Evolutionary conservation across 2,329 filamentous ascomycete genomes (phyloP).

Genomic region (Zymoseptoria passerinii): DNA sequence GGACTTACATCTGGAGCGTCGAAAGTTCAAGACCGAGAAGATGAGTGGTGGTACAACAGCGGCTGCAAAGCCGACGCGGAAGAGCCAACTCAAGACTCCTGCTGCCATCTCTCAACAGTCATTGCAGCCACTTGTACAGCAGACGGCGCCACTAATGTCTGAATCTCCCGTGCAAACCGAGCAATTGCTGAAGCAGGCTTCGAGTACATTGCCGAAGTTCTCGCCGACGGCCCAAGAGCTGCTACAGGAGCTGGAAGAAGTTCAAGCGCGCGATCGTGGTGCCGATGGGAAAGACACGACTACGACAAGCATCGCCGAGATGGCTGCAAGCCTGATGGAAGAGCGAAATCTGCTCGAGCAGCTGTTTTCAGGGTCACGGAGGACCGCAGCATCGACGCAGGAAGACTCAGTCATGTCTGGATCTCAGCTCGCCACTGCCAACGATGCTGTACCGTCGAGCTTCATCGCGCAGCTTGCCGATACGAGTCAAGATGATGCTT

Average conservation of each 20-base stretch:
- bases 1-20: constrained; percentile 33
- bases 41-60: constrained; percentile 7
- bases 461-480: no score
- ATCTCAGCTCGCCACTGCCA: no score
- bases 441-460: no score
- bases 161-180: background rate
- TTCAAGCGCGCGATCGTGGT: background rate
- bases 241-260: background rate
- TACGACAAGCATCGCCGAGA: background rate
- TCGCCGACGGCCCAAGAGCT: background rate
- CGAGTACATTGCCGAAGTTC: background rate
- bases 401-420: background rate
- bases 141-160: background rate
- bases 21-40: constrained; percentile 18
- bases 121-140: background rate
- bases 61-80: constrained; percentile 4
- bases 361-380: background rate
- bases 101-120: background rate
- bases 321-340: background rate
- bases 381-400: background rate
- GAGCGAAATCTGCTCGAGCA: background rate
- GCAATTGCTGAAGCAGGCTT: background rate
- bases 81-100: background rate
- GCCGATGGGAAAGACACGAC: background rate
- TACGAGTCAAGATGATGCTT: no score